These are phyloP conservation scores for Wolfiporia cocos DNA, from an alignment of 1,284 basidiomycete species.

Conservation along the genomic window DNA sequence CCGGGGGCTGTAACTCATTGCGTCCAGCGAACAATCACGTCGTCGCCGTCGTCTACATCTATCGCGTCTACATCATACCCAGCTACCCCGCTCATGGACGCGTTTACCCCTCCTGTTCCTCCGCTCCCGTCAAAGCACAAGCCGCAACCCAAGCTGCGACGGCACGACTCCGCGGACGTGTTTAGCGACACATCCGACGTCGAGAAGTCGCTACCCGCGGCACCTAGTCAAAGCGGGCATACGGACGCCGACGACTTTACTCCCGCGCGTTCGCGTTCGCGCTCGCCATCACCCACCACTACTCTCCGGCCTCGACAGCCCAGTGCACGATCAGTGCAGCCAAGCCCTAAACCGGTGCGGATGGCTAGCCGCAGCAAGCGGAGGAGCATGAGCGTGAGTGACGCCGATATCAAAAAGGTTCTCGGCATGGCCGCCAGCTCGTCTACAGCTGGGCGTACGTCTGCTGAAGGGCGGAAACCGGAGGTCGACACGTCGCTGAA, in stretches of 20 bases:
- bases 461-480: conserved; percentile 23
- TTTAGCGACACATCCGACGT: conserved; percentile 33
- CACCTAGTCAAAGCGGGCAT: conserved; percentile 27
- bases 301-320: conserved; percentile 18
- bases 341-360: conserved; percentile 12
- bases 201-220: conserved; percentile 59
- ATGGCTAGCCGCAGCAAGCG: conserved; percentile 42
- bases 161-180: conserved; percentile 44
- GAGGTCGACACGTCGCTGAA: conserved; percentile 46
- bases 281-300: conserved; percentile 28
- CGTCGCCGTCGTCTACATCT: conserved; percentile 28
- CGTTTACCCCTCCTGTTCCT: conserved; percentile 65
- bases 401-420: conserved; percentile 52
- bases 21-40: conserved; percentile 38
- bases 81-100: conserved; percentile 34
- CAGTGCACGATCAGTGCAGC: neutral
- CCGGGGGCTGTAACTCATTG: conserved; percentile 10
- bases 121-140: conserved; percentile 50
- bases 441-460: conserved; percentile 22
- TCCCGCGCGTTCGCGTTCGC: conserved; percentile 25
- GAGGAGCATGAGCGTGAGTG: conserved; percentile 71
- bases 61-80: conserved; percentile 27
- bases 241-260: too few relatives aligned
- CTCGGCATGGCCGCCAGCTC: conserved; percentile 27
- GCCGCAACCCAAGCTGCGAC: conserved; percentile 21